These are phyloP conservation scores for Solanum rostratum DNA, from an alignment of 257 asterid species.

Conservation along the genomic window DNA sequence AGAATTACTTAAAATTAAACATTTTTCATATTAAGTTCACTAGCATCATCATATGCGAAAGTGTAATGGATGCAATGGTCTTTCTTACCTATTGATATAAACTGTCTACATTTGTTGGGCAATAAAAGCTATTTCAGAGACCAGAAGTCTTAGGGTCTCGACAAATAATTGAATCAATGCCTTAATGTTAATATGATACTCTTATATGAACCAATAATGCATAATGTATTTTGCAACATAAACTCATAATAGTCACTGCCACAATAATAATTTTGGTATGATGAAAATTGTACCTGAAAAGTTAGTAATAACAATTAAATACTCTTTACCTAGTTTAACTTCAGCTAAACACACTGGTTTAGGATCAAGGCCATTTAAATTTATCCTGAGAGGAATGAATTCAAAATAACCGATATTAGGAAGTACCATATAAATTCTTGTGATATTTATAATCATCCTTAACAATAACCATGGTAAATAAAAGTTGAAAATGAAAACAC, in stretches of 20 bases:
- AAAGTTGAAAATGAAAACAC: conserved; percentile 52
- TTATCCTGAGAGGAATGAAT: conserved; percentile 51
- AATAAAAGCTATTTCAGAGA: background rate
- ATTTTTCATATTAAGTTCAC: background rate
- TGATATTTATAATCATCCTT: background rate
- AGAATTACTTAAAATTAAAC: background rate
- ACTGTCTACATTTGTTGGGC: background rate
- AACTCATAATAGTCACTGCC: background rate
- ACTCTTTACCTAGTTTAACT: conserved; percentile 63
- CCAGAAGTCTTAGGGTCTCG: background rate
- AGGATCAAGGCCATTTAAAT: conserved; percentile 15
- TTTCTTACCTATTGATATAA: background rate
- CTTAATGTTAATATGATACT: background rate
- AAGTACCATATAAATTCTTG: conserved; percentile 39
- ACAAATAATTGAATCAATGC: background rate
- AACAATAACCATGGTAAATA: conserved; percentile 18
- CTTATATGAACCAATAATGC: background rate
- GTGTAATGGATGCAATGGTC: background rate
- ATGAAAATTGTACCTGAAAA: conserved; percentile 46
- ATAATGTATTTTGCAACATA: background rate
- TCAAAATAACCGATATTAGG: conserved; percentile 82
- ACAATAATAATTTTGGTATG: background rate
- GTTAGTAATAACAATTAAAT: conserved; percentile 65
- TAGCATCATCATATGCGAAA: background rate
- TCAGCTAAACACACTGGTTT: conserved; percentile 57